A percentile compares a stretch with the other conserved stretches of the same genome.
phyloP scores from a whole-genome alignment of 257 asterid genomes.

The Henckelia pumila region DNA sequence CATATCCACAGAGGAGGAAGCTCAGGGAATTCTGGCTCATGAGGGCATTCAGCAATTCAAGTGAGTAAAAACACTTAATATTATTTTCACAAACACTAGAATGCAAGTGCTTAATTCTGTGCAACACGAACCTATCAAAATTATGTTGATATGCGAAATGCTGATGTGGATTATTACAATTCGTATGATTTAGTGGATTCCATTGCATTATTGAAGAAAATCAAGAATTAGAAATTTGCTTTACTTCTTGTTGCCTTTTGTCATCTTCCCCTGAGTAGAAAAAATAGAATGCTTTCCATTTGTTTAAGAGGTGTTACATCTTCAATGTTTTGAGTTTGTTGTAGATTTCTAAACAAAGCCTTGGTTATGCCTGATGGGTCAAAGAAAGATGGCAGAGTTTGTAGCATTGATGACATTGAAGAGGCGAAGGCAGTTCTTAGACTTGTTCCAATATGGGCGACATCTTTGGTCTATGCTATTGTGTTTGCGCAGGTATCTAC shows the following conservation, averaged over 20 bases:
- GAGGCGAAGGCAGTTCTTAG: constrained; percentile 50
- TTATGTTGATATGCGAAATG: not conserved
- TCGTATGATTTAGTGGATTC: not conserved
- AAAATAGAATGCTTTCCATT: not conserved
- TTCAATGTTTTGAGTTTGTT: constrained; percentile 6
- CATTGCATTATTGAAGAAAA: not conserved
- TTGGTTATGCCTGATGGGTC: constrained; percentile 34
- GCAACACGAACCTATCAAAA: not conserved
- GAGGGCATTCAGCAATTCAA: constrained; percentile 46
- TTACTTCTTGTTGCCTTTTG: not conserved
- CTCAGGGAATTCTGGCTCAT: constrained; percentile 34
- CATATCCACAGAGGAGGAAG: constrained; percentile 40
- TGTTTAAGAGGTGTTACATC: not conserved
- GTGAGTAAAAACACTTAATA: constrained; percentile 32
- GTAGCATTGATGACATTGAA: constrained; percentile 38
- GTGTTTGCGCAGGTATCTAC: constrained; percentile 52
- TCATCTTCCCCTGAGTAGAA: not conserved
- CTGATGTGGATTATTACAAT: not conserved
- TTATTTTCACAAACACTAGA: not conserved
- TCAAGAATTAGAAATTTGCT: not conserved
- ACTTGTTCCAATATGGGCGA: constrained; percentile 57
- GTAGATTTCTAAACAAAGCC: constrained; percentile 56
- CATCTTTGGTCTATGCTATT: constrained; percentile 46
- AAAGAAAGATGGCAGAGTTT: constrained; percentile 27
- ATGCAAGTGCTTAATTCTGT: not conserved